phyloP scores from a whole-genome alignment of 2,329 filamentous ascomycete species.

The Arachnopeziza araneosa region DNA sequence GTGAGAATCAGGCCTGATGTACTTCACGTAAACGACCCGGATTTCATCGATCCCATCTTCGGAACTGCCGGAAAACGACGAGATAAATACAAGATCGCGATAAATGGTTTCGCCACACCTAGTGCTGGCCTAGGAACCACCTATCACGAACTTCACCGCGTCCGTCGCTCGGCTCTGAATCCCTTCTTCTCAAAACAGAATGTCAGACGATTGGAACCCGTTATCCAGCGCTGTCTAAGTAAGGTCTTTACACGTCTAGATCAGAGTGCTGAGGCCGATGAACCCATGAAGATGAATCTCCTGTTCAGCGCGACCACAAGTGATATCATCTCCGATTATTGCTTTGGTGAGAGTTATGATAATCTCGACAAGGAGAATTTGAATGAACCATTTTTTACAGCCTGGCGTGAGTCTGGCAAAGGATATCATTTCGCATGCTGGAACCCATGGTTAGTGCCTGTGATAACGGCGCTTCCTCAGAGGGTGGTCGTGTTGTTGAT shows the following conservation, averaged over 20 bases:
- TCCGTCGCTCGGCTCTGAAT: constrained; percentile 3
- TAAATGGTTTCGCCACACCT: constrained; percentile 1
- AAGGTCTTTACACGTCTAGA: neutral
- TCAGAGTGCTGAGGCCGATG: neutral
- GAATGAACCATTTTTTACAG: constrained; percentile 1
- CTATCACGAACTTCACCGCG: constrained; percentile 6
- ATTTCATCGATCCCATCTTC: constrained; percentile 28
- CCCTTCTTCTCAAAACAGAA: constrained; percentile 15
- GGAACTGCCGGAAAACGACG: constrained; percentile 13
- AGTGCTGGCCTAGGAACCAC: constrained; percentile 4
- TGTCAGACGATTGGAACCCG: constrained; percentile 4
- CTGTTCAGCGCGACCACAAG: neutral
- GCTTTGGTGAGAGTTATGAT: constrained; percentile 4
- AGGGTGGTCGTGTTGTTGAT: neutral
- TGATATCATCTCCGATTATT: constrained; percentile 7
- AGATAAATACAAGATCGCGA: constrained; percentile 5
- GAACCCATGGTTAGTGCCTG: constrained; percentile 5
- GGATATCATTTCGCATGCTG: constrained; percentile 4
- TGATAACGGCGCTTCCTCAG: neutral
- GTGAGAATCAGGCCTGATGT: constrained; percentile 31
- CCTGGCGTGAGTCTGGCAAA: neutral
- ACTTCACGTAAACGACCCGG: constrained; percentile 27
- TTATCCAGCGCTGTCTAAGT: neutral
- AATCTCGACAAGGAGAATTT: constrained; percentile 3
- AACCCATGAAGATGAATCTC: neutral